These are phyloP conservation scores for Coccomyxa sp. DNA, from an alignment of 139 green algal species.

Conservation along the genomic window DNA sequence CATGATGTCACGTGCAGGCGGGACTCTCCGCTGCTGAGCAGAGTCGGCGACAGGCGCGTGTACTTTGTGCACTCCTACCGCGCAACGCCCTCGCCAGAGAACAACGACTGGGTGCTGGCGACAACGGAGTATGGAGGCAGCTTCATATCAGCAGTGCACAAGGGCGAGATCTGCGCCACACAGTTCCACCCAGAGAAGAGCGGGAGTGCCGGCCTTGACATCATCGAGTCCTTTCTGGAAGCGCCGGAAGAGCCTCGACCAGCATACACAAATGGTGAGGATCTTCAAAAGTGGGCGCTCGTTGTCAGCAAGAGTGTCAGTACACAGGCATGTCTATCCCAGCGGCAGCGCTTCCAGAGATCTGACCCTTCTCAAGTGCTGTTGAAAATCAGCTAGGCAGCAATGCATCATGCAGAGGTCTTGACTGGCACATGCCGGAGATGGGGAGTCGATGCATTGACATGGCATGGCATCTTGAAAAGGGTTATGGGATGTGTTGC, in stretches of 20 bases:
- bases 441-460: no score
- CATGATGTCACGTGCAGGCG: slow-evolving; percentile 9
- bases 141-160: slow-evolving; percentile 83
- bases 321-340: no score
- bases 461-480: neutral
- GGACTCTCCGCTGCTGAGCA: slow-evolving; percentile 46
- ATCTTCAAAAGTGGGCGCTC: no score
- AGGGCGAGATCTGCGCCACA: slow-evolving; percentile 74
- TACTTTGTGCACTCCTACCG: slow-evolving; percentile 99
- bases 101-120: slow-evolving; percentile 91
- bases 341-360: no score
- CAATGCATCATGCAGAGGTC: neutral
- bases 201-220: slow-evolving; percentile 66
- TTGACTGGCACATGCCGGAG: neutral
- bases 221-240: slow-evolving; percentile 78
- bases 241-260: neutral
- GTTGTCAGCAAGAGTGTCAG: no score
- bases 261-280: slow-evolving; percentile 20
- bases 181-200: slow-evolving; percentile 99
- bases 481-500: neutral
- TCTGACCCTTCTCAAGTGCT: no score
- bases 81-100: slow-evolving; percentile 49
- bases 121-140: slow-evolving; percentile 83
- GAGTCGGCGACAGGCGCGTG: slow-evolving; percentile 68
- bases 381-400: no score